Percentiles rank a stretch among this genome's conserved stretches.
Conservation (phyloP, 768 basidiomycete genomes). For the Chiua virens region DNA sequence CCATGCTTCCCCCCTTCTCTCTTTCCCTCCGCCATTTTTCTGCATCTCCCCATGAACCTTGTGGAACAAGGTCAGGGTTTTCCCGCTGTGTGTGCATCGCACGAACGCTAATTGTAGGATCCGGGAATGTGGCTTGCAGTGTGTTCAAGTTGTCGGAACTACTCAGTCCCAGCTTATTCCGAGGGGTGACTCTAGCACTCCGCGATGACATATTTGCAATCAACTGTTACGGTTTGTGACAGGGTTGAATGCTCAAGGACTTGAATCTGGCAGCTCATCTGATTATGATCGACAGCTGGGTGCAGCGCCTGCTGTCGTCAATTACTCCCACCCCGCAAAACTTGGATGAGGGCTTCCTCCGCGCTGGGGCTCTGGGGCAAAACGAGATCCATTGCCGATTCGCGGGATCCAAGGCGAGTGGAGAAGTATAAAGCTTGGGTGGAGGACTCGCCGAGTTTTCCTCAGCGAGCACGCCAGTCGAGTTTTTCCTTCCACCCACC, state of each 20-base stretch:
- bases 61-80: background rate
- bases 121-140: constrained; percentile 8
- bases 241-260: constrained; percentile 15
- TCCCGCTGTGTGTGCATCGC: background rate
- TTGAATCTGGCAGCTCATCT: too few species aligned
- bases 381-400: constrained; percentile 8
- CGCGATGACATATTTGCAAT: constrained; percentile 19
- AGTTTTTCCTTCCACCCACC: background rate
- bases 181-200: constrained; percentile 9
- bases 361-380: constrained; percentile 6
- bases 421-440: constrained; percentile 24
- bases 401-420: background rate
- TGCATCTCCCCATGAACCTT: background rate
- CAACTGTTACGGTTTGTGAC: constrained; percentile 12
- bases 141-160: constrained; percentile 14
- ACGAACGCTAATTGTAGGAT: constrained; percentile 5
- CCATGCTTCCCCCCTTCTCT: background rate
- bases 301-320: background rate
- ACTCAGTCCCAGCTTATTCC: background rate
- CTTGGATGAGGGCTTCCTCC: constrained; percentile 11
- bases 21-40: background rate
- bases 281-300: constrained; percentile 19
- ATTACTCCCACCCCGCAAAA: constrained; percentile 21
- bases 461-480: constrained; percentile 12
- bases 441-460: background rate